A percentile compares a stretch with the other conserved stretches of the same genome.
These are phyloP conservation scores for Thelonectria discophora DNA, from an alignment of 2,329 filamentous ascomycete genomes.

Conservation along the genomic window DNA sequence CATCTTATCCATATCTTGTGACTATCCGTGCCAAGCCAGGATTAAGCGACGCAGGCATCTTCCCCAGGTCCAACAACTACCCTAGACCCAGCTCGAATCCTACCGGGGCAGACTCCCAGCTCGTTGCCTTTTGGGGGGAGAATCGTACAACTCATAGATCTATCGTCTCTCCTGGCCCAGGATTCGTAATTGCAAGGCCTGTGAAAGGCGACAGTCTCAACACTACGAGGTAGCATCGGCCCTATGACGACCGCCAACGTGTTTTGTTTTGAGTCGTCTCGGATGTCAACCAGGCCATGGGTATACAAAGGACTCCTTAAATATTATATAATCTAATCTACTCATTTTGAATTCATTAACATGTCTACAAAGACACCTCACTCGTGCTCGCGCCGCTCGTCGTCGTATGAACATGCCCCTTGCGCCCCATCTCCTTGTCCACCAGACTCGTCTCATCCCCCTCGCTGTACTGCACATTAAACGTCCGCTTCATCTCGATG, in stretches of 20 bases:
- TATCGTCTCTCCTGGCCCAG: background rate
- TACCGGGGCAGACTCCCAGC: background rate
- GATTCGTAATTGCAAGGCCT: background rate
- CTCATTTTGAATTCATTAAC: constrained; percentile 1
- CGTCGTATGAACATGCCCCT: constrained; percentile 5
- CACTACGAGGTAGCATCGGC: background rate
- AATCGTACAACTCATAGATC: background rate
- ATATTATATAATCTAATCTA: constrained; percentile 2
- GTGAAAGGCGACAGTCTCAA: background rate
- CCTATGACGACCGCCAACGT: background rate
- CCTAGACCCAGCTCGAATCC: background rate
- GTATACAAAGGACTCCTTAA: background rate
- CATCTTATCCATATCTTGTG: background rate
- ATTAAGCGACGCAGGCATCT: background rate
- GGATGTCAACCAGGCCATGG: background rate
- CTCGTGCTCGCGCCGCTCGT: constrained; percentile 18
- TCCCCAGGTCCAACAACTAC: background rate
- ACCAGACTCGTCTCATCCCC: constrained; percentile 38
- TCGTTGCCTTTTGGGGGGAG: background rate
- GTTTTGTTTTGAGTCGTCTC: background rate
- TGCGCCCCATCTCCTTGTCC: constrained; percentile 18
- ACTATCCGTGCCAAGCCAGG: background rate
- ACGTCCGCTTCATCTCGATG: constrained; percentile 38
- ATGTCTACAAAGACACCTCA: constrained; percentile 22
- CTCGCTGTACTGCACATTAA: constrained; percentile 38